Base-by-base conservation (phyloP, 2,329 filamentous ascomycete species). In the Calycina marina region DNA sequence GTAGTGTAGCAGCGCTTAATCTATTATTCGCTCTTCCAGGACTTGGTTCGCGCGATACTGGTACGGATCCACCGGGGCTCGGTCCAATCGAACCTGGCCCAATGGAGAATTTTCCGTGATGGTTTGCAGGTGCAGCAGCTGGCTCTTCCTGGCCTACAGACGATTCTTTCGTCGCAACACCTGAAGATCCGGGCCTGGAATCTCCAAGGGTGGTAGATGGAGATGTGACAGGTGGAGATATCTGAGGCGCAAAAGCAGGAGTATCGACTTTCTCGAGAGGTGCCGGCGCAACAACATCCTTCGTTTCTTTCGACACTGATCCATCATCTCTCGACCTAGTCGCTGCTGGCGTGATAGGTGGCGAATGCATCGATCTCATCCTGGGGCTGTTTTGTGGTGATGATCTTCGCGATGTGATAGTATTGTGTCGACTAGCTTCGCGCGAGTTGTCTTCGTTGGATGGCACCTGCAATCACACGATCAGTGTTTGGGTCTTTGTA, bases 261-360 rank as follows among this genome's bases (percentile, higher is more conserved):
- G 62, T 55, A 38, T 51, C 54, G 38, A 45, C 43, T 38, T 53
- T 56, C 36, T 51, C 47, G 36, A 52, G 48, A 37, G 50, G 41
- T 33, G 49, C 49, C 22, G 50, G 20, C n/a, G 20, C 20, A 22
- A 22, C 3, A 3, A n/a, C 2, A 22, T 22, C 50, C 28, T 50
- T 51, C 32, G 44, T 48, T 36, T 54, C 51, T 18, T 20, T 32
- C 24, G 50, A 8, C 20, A 22, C 20, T 2, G 20, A 8, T n/a
- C n/a, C 52, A 35, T 46, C 41, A 50, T 73, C 72, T 44, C 63
- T 61, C 32, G 69, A 71, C 41, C 64, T 61, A 26, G 83, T 88
- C 31, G 76, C 85, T 34, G 84, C 76, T 12, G 88, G 88, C 9
- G 86, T 94, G 32, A 96, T 67, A 25, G 85, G 85, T 43, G 88